Evolutionary conservation across 306 rosid species (phyloP).

Genomic region (Cicer arietinum): DNA sequence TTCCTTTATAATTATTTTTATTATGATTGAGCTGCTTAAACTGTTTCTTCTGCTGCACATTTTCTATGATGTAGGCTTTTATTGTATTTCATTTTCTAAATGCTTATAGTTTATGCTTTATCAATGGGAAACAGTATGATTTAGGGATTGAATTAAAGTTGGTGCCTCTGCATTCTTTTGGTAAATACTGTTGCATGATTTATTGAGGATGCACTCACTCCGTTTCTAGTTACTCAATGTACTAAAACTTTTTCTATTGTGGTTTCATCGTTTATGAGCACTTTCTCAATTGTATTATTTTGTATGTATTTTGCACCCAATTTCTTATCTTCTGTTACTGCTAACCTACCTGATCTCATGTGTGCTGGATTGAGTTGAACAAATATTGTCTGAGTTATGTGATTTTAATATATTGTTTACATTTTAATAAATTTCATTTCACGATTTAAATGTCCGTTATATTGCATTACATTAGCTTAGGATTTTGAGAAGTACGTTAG

Average conservation of each 20-base stretch:
- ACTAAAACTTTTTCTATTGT: background rate
- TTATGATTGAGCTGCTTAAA: slow-evolving; percentile 7
- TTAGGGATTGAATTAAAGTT: background rate
- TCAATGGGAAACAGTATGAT: slow-evolving; percentile 30
- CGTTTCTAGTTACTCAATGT: background rate
- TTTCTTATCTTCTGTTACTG: background rate
- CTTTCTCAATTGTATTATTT: slow-evolving; percentile 4
- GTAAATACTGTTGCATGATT: slow-evolving; percentile 20
- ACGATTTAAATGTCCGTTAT: slow-evolving; percentile 31
- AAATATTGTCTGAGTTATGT: background rate
- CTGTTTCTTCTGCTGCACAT: slow-evolving; percentile 21
- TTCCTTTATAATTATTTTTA: slow-evolving; percentile 9
- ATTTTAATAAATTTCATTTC: background rate
- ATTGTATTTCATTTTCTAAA: slow-evolving; percentile 2
- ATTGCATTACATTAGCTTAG: background rate
- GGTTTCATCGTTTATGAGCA: slow-evolving; percentile 31
- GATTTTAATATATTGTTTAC: slow-evolving; percentile 11
- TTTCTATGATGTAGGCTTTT: slow-evolving; percentile 9
- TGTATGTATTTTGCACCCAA: slow-evolving; percentile 1
- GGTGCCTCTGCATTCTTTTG: slow-evolving; percentile 7
- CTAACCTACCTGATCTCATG: background rate
- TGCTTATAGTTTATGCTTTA: slow-evolving; percentile 4
- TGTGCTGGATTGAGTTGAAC: slow-evolving; percentile 1
- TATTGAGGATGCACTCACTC: slow-evolving; percentile 22
- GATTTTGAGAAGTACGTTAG: slow-evolving; percentile 10